phyloP scores from a whole-genome alignment of 2,329 filamentous ascomycete species.

The Mycosphaerella sp. region DNA sequence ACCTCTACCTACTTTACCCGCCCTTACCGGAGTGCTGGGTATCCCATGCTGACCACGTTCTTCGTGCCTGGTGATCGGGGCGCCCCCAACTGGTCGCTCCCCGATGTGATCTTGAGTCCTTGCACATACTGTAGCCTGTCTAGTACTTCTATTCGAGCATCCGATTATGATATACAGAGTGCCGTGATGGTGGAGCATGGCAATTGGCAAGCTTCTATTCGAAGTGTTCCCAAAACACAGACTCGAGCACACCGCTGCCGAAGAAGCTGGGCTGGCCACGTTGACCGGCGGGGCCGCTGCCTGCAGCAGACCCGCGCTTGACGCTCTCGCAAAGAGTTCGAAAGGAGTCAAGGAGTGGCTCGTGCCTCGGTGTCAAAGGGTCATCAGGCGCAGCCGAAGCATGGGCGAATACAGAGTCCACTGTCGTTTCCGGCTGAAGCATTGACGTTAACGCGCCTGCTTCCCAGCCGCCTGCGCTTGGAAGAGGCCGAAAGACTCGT shows the following conservation, averaged over 20 bases:
- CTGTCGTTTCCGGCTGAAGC: conserved; percentile 22
- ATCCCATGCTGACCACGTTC: too few relatives aligned
- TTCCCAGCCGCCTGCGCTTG: conserved; percentile 22
- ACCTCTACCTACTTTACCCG: too few relatives aligned
- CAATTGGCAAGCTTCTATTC: not conserved
- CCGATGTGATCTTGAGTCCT: too few relatives aligned
- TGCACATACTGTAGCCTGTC: too few relatives aligned
- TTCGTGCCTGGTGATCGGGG: too few relatives aligned
- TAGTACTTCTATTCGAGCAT: too few relatives aligned
- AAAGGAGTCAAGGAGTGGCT: conserved; percentile 17
- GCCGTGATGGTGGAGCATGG: too few relatives aligned
- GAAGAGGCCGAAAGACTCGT: conserved; percentile 16
- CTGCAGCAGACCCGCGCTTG: conserved; percentile 12
- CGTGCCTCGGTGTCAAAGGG: conserved; percentile 20
- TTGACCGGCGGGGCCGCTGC: conserved; percentile 3
- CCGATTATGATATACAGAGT: too few relatives aligned
- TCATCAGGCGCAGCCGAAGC: conserved; percentile 21
- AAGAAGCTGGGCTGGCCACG: conserved; percentile 5
- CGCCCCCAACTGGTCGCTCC: too few relatives aligned
- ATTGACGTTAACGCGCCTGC: conserved; percentile 24
- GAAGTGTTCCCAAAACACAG: conserved; percentile 16
- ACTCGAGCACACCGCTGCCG: conserved; percentile 18
- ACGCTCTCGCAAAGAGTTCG: conserved; percentile 19
- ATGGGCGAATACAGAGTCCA: conserved; percentile 21
- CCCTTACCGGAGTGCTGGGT: too few relatives aligned